phyloP scores from a whole-genome alignment of 2,329 filamentous ascomycete genomes.

The Bipolaris zeicola region DNA sequence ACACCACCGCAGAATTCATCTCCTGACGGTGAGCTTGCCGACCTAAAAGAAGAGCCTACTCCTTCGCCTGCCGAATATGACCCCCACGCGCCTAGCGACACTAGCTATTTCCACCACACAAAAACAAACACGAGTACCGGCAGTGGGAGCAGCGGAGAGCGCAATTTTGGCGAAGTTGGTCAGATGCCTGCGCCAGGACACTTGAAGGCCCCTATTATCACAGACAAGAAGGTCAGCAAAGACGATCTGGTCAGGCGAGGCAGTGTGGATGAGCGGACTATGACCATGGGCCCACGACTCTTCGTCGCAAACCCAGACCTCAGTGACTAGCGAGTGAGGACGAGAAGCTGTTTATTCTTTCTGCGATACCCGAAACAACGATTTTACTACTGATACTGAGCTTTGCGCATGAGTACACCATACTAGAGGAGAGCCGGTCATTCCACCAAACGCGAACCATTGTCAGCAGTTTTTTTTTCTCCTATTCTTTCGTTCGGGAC shows the following conservation, averaged over 20 bases:
- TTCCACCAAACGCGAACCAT: background rate
- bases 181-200: conserved; percentile 52
- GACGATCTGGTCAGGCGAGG: conserved; percentile 77
- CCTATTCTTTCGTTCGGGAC: conserved; percentile 1
- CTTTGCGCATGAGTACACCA: conserved; percentile 5
- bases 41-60: conserved; percentile 53
- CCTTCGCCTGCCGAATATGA: conserved; percentile 50
- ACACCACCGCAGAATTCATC: conserved; percentile 58
- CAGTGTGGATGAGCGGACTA: conserved; percentile 82
- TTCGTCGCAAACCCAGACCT: conserved; percentile 87
- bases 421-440: background rate
- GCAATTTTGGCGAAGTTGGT: conserved; percentile 60
- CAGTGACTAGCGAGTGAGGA: conserved; percentile 50
- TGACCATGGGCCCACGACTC: conserved; percentile 73
- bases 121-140: conserved; percentile 51
- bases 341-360: conserved; percentile 18
- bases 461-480: background rate
- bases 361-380: conserved; percentile 41
- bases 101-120: conserved; percentile 53
- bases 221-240: conserved; percentile 58
- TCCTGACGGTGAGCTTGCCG: conserved; percentile 44
- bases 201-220: conserved; percentile 52
- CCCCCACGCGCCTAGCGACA: conserved; percentile 19
- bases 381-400: conserved; percentile 13
- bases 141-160: conserved; percentile 52